Percentiles rank a stretch among this genome's conserved stretches.
These are phyloP conservation scores for Gastrolobium bilobum DNA, from an alignment of 306 rosid species.

Conservation along the genomic window DNA sequence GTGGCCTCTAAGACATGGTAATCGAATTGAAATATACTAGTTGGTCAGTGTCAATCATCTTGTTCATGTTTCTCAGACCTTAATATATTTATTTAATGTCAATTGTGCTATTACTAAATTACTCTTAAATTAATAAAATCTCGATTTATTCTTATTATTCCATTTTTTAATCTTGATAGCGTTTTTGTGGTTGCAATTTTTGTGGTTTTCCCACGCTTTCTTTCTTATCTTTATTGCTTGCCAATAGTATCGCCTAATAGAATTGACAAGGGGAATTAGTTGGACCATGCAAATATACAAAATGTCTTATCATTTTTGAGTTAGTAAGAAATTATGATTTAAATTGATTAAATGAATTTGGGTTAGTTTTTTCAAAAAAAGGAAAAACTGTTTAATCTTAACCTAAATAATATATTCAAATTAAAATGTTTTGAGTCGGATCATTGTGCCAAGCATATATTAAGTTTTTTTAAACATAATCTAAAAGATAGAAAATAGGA, in stretches of 20 bases:
- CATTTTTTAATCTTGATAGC: not conserved
- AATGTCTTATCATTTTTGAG: not conserved
- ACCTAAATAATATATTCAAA: no score
- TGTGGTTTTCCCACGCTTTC: not conserved
- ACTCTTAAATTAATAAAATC: constrained; percentile 5
- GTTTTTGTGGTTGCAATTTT: not conserved
- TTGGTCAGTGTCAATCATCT: not conserved
- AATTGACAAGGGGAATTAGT: not conserved
- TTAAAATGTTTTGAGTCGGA: no score
- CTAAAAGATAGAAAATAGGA: no score
- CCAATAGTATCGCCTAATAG: not conserved
- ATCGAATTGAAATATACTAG: not conserved
- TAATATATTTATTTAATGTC: constrained; percentile 11
- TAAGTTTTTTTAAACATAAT: no score
- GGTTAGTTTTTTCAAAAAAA: no score
- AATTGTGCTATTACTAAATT: not conserved
- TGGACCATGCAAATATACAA: not conserved
- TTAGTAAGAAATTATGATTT: no score
- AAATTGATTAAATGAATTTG: no score
- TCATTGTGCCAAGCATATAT: no score
- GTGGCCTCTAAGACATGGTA: not conserved
- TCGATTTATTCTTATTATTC: not conserved
- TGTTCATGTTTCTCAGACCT: not conserved
- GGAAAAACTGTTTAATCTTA: no score
- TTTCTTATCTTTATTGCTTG: not conserved